These are phyloP conservation scores for Tetrahymena thermophila DNA, from an alignment of 73 alveolate species.

Conservation along the genomic window DNA sequence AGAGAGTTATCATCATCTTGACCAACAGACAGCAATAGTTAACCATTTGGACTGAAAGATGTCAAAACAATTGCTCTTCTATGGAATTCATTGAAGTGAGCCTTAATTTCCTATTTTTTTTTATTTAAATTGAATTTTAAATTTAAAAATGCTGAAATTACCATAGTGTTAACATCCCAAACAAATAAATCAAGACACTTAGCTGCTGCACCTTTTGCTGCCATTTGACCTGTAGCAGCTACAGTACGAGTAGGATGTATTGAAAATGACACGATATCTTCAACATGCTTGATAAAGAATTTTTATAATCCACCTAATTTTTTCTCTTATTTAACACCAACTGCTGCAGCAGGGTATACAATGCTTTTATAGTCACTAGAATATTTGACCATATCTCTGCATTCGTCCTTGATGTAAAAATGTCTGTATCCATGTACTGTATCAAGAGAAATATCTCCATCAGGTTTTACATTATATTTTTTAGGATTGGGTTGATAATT, in stretches of 20 bases:
- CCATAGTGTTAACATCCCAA: slow-evolving; percentile 81
- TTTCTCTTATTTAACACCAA: slow-evolving; percentile 76
- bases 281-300: slow-evolving; percentile 90
- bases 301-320: slow-evolving; percentile 57
- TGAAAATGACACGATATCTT: slow-evolving; percentile 91
- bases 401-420: slow-evolving; percentile 69
- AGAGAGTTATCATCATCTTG: slow-evolving; percentile 94
- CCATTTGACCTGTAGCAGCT: slow-evolving; percentile 98
- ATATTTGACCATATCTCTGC: slow-evolving; percentile 85
- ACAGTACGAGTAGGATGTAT: slow-evolving; percentile 86
- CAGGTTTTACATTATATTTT: slow-evolving; percentile 73
- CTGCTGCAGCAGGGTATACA: slow-evolving; percentile 93
- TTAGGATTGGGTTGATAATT: slow-evolving; percentile 60
- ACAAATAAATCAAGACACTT: slow-evolving; percentile 83
- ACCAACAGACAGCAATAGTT: slow-evolving; percentile 79
- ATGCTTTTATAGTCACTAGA: slow-evolving; percentile 76
- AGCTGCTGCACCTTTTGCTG: slow-evolving; percentile 85
- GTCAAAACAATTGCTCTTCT: slow-evolving; percentile 86
- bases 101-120: slow-evolving; percentile 28
- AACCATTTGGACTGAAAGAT: slow-evolving; percentile 92
- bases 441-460: slow-evolving; percentile 78
- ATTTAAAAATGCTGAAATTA: neutral
- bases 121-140: neutral
- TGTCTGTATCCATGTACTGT: slow-evolving; percentile 93
- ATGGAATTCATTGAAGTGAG: slow-evolving; percentile 65